A percentile compares a stretch with the other conserved stretches of the same genome.
Conservation (phyloP, 257 asterid genomes). For the Coffea canephora region DNA sequence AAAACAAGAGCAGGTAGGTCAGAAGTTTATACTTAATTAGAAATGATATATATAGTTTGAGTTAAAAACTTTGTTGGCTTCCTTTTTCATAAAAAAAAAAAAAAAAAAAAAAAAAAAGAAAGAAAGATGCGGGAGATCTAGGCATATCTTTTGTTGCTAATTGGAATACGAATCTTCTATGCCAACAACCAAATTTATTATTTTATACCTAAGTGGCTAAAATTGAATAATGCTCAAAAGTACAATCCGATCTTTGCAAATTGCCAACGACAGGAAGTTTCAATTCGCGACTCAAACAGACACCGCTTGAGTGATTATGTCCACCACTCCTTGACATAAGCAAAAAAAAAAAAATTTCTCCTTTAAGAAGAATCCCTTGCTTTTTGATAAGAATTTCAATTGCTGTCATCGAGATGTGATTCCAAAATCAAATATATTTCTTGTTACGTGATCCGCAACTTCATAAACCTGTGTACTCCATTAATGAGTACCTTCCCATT, state of each 20-base stretch:
- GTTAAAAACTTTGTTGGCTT: background rate
- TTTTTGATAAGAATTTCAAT: background rate
- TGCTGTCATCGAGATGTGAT: background rate
- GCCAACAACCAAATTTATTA: slow-evolving; percentile 1
- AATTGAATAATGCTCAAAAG: background rate
- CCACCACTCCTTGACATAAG: background rate
- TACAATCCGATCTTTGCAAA: background rate
- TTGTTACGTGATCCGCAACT: slow-evolving; percentile 5
- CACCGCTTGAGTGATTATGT: no score
- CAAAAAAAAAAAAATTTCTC: background rate
- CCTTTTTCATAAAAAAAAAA: background rate
- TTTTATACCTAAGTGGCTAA: background rate
- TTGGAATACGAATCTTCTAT: slow-evolving; percentile 9
- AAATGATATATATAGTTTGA: background rate
- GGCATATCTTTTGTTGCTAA: slow-evolving; percentile 18
- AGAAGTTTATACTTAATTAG: background rate
- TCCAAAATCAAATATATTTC: background rate
- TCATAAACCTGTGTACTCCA: background rate
- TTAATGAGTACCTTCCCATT: background rate
- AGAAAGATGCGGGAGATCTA: background rate
- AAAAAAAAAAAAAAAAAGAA: no score
- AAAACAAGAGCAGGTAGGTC: background rate
- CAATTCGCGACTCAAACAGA: background rate
- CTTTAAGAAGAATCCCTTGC: background rate
- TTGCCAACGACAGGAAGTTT: background rate